These are phyloP conservation scores for Beauveria asiatica DNA, from an alignment of 2,329 filamentous ascomycete species.

Conservation along the genomic window DNA sequence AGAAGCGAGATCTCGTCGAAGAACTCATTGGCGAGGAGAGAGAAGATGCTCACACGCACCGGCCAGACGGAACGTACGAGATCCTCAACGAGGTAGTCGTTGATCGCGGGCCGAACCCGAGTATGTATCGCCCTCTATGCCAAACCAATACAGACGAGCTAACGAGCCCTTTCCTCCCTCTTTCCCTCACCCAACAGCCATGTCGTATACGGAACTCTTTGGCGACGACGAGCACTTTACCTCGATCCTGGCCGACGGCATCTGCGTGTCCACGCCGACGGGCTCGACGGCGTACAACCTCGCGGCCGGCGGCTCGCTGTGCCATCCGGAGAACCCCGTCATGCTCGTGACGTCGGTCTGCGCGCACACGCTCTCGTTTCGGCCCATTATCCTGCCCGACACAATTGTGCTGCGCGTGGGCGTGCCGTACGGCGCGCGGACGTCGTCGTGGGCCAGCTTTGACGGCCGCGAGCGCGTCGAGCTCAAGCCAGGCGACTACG, in stretches of 20 bases:
- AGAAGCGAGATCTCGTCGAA: slow-evolving; percentile 66
- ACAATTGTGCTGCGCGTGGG: slow-evolving; percentile 89
- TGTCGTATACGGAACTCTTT: slow-evolving; percentile 88
- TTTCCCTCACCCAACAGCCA: slow-evolving; percentile 42
- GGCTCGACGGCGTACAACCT: slow-evolving; percentile 95
- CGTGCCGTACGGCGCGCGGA: slow-evolving; percentile 88
- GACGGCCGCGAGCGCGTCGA: slow-evolving; percentile 87
- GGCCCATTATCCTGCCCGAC: slow-evolving; percentile 93
- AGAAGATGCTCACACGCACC: slow-evolving; percentile 77
- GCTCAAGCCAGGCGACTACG: slow-evolving; percentile 69
- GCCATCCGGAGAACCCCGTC: slow-evolving; percentile 92
- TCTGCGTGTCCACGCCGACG: slow-evolving; percentile 90
- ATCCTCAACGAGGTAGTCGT: slow-evolving; percentile 97
- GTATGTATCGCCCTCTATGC: slow-evolving; percentile 40
- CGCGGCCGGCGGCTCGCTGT: slow-evolving; percentile 87
- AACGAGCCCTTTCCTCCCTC: background rate
- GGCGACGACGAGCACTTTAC: slow-evolving; percentile 95
- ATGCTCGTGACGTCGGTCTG: slow-evolving; percentile 93
- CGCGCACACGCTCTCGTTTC: slow-evolving; percentile 88
- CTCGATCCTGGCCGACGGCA: slow-evolving; percentile 82
- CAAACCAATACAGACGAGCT: background rate
- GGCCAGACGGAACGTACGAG: slow-evolving; percentile 74
- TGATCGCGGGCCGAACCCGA: slow-evolving; percentile 87
- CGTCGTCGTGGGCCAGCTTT: slow-evolving; percentile 93
- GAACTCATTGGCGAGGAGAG: slow-evolving; percentile 82